phyloP scores from a whole-genome alignment of 176 grass and related monocot genomes.

The Oryza meyeriana region DNA sequence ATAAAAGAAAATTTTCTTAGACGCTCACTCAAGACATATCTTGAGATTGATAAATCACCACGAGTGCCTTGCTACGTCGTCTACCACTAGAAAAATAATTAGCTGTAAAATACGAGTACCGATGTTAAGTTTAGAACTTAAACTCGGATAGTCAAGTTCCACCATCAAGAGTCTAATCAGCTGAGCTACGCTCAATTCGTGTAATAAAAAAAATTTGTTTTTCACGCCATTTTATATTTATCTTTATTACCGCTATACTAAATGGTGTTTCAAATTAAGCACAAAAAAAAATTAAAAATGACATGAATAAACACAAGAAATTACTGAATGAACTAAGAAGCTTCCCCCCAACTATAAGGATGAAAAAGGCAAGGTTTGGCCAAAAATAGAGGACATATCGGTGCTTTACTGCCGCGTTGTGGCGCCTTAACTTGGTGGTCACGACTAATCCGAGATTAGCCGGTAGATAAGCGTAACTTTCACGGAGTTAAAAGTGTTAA shows the following conservation, averaged over 20 bases:
- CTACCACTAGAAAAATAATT: too few species aligned
- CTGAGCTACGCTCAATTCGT: too few species aligned
- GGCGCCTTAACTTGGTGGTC: not conserved
- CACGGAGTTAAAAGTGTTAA: slow-evolving; percentile 8
- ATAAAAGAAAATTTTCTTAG: not conserved
- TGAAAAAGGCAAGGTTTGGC: not conserved
- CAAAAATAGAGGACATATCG: not conserved
- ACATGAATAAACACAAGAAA: not conserved
- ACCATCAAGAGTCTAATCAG: too few species aligned
- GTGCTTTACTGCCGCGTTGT: not conserved
- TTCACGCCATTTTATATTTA: not conserved
- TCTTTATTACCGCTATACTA: not conserved
- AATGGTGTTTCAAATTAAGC: not conserved
- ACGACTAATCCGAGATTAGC: slow-evolving; percentile 29
- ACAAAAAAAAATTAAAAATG: not conserved
- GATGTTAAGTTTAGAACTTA: too few species aligned
- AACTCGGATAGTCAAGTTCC: too few species aligned
- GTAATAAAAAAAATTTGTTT: too few species aligned
- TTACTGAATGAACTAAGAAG: too few species aligned
- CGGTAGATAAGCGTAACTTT: slow-evolving; percentile 35
- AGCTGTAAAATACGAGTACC: too few species aligned
- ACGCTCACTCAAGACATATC: too few species aligned
- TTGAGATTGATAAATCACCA: too few species aligned
- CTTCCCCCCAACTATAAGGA: not conserved
- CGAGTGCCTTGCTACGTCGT: too few species aligned